Evolutionary conservation across 169 alveolate genomes (phyloP), one percentile per base, ranked within the genome.

Genomic region (Plasmodium berghei): DNA sequence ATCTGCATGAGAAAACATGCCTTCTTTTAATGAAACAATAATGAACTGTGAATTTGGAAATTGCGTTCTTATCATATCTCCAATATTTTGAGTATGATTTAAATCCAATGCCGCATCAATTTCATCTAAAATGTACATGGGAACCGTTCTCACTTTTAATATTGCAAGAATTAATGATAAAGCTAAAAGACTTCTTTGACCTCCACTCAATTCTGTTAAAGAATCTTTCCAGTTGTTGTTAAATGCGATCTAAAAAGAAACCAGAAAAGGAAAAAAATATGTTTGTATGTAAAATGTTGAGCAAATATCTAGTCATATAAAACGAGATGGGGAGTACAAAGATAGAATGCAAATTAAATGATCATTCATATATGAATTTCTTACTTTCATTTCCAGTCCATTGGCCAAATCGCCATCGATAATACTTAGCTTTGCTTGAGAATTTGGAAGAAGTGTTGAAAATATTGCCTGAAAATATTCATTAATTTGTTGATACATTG

Each of bases 91-190:
- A 20, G 99, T 99, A 91, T 99, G 99, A 71, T 98, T 96, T 55
- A 98, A 94, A 92, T 99, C 99, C 66, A 99, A 93, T 26, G 99
- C 99, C 1, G 99, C 99, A 93, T 99, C 99, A 26, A 99, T 97
- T 93, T 99, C 99, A 95, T 99, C 99, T 54, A 99, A 96, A 75
- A 99, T 98, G 95, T 98, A 98, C 83, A 99, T 94, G 12, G 99
- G 99, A 10, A 99, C 99, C 40, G 99, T 99, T 45, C 98, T 97
- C 73, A 96, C 97, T 88, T 97, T 97, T 72, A 98, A 95, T 92
- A 98, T 95, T 18, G 99, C 99, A 52, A 99, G 91, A 66, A 98
- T 97, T 69, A 98, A 95, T n/a, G 99, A 96, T 18, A 98, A 95
- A 3, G 99, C 99, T 80, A 99, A 96, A 56, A 99, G 95, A 62